Evolutionary conservation across 345 rosid species (phyloP).

Genomic region (Brassica rapa): DNA sequence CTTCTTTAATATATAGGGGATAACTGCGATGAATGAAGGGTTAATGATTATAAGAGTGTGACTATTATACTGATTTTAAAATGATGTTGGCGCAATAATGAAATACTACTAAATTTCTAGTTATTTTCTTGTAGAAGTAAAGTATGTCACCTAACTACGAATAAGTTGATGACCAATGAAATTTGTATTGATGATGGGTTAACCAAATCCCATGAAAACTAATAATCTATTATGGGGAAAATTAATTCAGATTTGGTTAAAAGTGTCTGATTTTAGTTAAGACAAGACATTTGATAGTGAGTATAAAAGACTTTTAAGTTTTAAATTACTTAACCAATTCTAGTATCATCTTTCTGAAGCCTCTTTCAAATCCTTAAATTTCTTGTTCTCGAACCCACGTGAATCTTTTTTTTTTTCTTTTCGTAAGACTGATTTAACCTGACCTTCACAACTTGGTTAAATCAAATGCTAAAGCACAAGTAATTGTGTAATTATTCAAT

Average conservation of each 20-base stretch:
- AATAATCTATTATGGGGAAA: conserved; percentile 13
- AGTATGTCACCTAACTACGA: conserved; percentile 26
- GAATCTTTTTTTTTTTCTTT: conserved; percentile 10
- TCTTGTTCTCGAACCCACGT: conserved; percentile 26
- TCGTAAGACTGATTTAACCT: background rate
- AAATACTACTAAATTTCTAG: background rate
- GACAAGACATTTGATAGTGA: conserved; percentile 37
- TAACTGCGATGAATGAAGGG: background rate
- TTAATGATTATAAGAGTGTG: conserved; percentile 16
- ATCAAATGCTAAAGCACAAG: too few species aligned
- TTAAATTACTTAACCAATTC: background rate
- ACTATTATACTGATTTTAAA: conserved; percentile 5
- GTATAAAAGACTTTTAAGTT: background rate
- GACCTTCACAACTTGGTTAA: background rate
- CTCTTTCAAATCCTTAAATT: conserved; percentile 16
- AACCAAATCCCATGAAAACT: conserved; percentile 37
- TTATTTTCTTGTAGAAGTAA: conserved; percentile 30
- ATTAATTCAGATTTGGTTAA: background rate
- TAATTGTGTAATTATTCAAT: background rate
- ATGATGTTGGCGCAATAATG: conserved; percentile 7
- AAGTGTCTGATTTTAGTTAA: conserved; percentile 25
- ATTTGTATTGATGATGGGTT: conserved; percentile 26
- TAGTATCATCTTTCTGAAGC: conserved; percentile 32
- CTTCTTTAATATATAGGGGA: too few species aligned
- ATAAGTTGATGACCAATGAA: conserved; percentile 21